phyloP scores from a whole-genome alignment of 2,329 filamentous ascomycete genomes.

The Calonectria hawksworthii region DNA sequence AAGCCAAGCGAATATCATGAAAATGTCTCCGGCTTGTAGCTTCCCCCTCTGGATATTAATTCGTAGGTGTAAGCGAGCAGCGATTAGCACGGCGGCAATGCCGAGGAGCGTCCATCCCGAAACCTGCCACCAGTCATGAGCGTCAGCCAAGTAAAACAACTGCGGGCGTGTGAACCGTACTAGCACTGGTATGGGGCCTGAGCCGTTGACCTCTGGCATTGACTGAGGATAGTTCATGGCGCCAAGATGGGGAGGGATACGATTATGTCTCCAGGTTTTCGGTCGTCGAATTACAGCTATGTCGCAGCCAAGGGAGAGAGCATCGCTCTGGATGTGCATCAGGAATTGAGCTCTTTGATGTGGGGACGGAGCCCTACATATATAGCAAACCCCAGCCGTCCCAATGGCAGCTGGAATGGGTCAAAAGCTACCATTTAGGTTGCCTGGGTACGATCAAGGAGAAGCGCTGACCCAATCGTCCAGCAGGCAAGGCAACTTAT shows the following conservation, averaged over 20 bases:
- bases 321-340: neutral
- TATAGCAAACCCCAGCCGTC: neutral
- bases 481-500: neutral
- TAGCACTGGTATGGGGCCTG: neutral
- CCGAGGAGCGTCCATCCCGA: neutral
- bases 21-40: neutral
- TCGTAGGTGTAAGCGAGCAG: neutral
- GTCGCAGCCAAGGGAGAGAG: neutral
- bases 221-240: neutral
- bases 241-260: neutral
- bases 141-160: neutral
- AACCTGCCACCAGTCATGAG: neutral
- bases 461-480: neutral
- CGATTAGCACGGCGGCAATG: neutral
- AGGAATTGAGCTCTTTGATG: neutral
- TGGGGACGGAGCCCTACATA: neutral
- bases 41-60: neutral
- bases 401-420: neutral
- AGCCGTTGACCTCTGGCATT: neutral
- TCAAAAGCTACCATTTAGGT: neutral
- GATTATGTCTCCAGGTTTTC: neutral
- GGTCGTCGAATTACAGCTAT: neutral
- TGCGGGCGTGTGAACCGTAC: neutral
- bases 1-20: neutral
- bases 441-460: neutral